A percentile compares a stretch with the other conserved stretches of the same genome.
Conservation (phyloP, 495 filamentous ascomycete species). For the Daldinia caldariorum region DNA sequence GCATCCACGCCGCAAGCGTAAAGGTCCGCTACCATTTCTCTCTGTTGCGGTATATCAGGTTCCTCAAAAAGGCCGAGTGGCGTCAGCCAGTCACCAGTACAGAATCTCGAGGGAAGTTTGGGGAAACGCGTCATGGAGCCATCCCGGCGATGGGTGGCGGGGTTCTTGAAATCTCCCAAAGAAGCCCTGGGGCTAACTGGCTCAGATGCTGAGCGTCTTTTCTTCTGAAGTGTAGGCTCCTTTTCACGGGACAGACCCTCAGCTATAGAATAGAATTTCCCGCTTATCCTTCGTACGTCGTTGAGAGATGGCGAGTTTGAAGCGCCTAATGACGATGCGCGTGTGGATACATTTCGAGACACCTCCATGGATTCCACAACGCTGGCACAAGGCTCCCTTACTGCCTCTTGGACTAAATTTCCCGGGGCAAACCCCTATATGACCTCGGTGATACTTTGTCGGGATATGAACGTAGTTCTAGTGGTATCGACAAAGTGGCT, state of each 20-base stretch:
- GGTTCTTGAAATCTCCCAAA: slow-evolving; percentile 7
- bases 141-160: slow-evolving; percentile 8
- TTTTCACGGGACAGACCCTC: not conserved
- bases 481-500: slow-evolving; percentile 8
- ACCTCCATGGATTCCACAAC: slow-evolving; percentile 9
- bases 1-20: slow-evolving; percentile 32
- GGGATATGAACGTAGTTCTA: slow-evolving; percentile 45
- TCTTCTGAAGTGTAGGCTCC: slow-evolving; percentile 1
- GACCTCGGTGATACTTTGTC: slow-evolving; percentile 47
- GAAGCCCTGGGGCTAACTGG: slow-evolving; percentile 29
- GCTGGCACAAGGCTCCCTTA: slow-evolving; percentile 8
- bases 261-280: slow-evolving; percentile 4
- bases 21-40: slow-evolving; percentile 26
- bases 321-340: slow-evolving; percentile 14
- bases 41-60: slow-evolving; percentile 8
- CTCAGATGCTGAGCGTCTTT: slow-evolving; percentile 39
- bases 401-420: slow-evolving; percentile 2
- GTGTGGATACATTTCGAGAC: slow-evolving; percentile 25
- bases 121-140: slow-evolving; percentile 41
- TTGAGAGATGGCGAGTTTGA: slow-evolving; percentile 19
- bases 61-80: slow-evolving; percentile 37
- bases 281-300: slow-evolving; percentile 17
- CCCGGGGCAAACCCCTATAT: slow-evolving; percentile 35
- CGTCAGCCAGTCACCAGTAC: slow-evolving; percentile 45
- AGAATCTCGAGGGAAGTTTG: slow-evolving; percentile 38